These are phyloP conservation scores for Globisporangium orthogonon DNA, from an alignment of 352 stramenopile species.

Conservation along the genomic window DNA sequence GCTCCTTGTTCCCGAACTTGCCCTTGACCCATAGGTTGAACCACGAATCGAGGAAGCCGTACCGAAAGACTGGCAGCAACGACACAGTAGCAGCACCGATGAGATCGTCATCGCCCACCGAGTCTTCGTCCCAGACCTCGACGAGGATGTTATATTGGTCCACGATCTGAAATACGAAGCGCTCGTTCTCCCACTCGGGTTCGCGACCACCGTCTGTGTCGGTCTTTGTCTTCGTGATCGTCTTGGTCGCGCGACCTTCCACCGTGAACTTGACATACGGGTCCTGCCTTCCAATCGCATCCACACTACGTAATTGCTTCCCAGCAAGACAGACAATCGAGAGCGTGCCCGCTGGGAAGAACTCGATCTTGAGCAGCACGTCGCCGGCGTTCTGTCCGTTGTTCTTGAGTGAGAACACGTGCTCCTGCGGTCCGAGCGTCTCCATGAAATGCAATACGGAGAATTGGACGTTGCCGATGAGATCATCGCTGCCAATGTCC, in stretches of 20 bases:
- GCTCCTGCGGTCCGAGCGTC: constrained; percentile 31
- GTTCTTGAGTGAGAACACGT: constrained; percentile 57
- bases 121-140: constrained; percentile 90
- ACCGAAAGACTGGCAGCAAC: constrained; percentile 87
- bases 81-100: constrained; percentile 83
- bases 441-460: constrained; percentile 77
- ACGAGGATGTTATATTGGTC: constrained; percentile 90
- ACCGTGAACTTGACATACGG: constrained; percentile 78
- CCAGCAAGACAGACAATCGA: constrained; percentile 49
- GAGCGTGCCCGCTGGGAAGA: constrained; percentile 74
- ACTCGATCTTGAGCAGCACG: constrained; percentile 71
- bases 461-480: constrained; percentile 77
- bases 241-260: constrained; percentile 65
- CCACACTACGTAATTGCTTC: constrained; percentile 63
- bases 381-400: constrained; percentile 64
- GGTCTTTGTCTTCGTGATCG: constrained; percentile 78
- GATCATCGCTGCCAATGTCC: constrained; percentile 86
- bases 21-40: constrained; percentile 84
- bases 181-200: constrained; percentile 80
- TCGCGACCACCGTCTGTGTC: constrained; percentile 81
- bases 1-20: constrained; percentile 84
- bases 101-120: constrained; percentile 86
- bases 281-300: constrained; percentile 67
- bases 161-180: constrained; percentile 87
- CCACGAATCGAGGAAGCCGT: constrained; percentile 85